A percentile compares a stretch with the other conserved stretches of the same genome.
These are phyloP conservation scores for Artemisia argyi DNA, from an alignment of 129 eudicot species.

Conservation along the genomic window DNA sequence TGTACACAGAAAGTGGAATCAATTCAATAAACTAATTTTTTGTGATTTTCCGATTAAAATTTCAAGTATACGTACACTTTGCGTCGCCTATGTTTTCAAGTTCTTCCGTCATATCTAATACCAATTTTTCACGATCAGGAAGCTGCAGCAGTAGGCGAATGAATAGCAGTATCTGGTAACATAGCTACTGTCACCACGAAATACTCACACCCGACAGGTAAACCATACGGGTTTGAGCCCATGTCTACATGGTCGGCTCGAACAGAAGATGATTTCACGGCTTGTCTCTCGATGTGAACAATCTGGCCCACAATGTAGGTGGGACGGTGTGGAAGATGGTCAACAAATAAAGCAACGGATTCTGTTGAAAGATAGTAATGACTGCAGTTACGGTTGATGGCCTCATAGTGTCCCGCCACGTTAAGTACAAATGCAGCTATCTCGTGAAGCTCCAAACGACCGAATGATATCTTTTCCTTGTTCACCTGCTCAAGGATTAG, in stretches of 20 bases:
- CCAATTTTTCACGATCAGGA: conserved; percentile 64
- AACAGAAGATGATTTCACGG: conserved; percentile 41
- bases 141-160: conserved; percentile 66
- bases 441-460: conserved; percentile 86
- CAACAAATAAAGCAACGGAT: conserved; percentile 79
- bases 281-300: conserved; percentile 78
- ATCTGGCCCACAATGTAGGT: conserved; percentile 80
- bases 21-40: conserved; percentile 25
- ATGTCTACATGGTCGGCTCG: conserved; percentile 31
- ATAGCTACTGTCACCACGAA: conserved; percentile 96
- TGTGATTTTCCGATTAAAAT: conserved; percentile 23
- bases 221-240: conserved; percentile 62
- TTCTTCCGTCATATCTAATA: conserved; percentile 92
- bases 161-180: conserved; percentile 82
- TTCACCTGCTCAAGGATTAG: conserved; percentile 50
- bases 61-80: conserved; percentile 54
- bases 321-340: conserved; percentile 75
- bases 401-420: conserved; percentile 71
- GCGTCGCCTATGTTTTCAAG: conserved; percentile 2
- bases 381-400: conserved; percentile 78
- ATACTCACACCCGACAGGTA: conserved; percentile 87
- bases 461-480: conserved; percentile 87
- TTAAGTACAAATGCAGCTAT: conserved; percentile 87
- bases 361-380: conserved; percentile 85
- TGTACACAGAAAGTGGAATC: conserved; percentile 30